A percentile compares a stretch with the other conserved stretches of the same genome.
These are phyloP conservation scores for Rhizomucor miehei DNA, from an alignment of 371 early-diverging fungal species.

Conservation along the genomic window DNA sequence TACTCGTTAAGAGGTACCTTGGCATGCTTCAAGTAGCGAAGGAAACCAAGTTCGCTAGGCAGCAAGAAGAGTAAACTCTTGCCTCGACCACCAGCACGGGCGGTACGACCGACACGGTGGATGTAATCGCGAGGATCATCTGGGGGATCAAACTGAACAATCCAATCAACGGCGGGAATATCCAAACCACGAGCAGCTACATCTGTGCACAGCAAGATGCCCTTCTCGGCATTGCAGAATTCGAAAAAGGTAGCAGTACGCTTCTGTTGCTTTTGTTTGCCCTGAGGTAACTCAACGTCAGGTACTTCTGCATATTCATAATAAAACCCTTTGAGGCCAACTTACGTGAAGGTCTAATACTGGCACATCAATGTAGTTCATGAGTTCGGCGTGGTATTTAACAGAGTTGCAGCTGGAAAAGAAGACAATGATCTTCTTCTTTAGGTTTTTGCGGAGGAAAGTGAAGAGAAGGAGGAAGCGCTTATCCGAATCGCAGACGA, in stretches of 20 bases:
- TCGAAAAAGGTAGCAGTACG: conserved; percentile 76
- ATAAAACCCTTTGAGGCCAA: neutral
- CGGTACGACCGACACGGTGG: conserved; percentile 98
- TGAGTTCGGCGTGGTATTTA: conserved; percentile 84
- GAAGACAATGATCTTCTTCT: conserved; percentile 82
- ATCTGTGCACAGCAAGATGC: conserved; percentile 93
- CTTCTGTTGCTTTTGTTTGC: conserved; percentile 77
- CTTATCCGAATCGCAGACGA: conserved; percentile 45
- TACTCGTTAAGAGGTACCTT: conserved; percentile 98
- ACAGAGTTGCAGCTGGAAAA: conserved; percentile 90
- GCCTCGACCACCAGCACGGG: conserved; percentile 87
- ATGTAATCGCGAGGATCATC: conserved; percentile 90
- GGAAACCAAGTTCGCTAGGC: conserved; percentile 90
- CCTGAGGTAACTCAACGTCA: conserved; percentile 69
- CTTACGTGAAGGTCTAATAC: conserved; percentile 46
- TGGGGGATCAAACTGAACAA: conserved; percentile 98
- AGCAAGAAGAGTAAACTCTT: conserved; percentile 80
- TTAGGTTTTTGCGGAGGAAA: conserved; percentile 28
- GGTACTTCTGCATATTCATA: neutral
- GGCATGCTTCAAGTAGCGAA: conserved; percentile 96
- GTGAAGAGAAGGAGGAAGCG: conserved; percentile 29
- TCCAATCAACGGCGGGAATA: conserved; percentile 87
- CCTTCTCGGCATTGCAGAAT: conserved; percentile 65
- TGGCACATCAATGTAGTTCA: conserved; percentile 46
- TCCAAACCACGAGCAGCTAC: conserved; percentile 99